phyloP scores from a whole-genome alignment of 345 rosid genomes.

The Rhodamnia argentea region DNA sequence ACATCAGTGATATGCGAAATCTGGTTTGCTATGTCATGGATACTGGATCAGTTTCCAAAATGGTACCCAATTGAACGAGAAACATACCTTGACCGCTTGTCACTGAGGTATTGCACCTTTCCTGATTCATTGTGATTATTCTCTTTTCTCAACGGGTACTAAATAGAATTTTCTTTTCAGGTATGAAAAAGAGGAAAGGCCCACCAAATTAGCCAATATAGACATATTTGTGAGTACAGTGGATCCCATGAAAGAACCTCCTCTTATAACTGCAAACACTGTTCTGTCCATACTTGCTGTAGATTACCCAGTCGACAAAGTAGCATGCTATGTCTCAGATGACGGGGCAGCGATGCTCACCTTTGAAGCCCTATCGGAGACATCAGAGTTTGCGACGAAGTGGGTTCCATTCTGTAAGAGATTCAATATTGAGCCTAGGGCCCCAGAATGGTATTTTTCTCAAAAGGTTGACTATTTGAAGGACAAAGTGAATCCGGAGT shows the following conservation, averaged over 20 bases:
- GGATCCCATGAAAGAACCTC: slow-evolving; percentile 92
- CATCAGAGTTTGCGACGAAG: slow-evolving; percentile 80
- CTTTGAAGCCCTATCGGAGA: slow-evolving; percentile 87
- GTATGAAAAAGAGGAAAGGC: slow-evolving; percentile 74
- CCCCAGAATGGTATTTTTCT: slow-evolving; percentile 87
- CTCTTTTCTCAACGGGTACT: background rate
- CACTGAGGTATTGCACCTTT: slow-evolving; percentile 30
- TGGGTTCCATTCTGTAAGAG: slow-evolving; percentile 96
- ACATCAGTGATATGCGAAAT: slow-evolving; percentile 80
- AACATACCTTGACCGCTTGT: slow-evolving; percentile 78
- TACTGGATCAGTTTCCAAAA: slow-evolving; percentile 85
- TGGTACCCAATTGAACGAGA: slow-evolving; percentile 79
- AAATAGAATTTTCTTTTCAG: slow-evolving; percentile 10
- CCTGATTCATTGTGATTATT: background rate
- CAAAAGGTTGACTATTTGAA: slow-evolving; percentile 69
- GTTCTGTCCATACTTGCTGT: slow-evolving; percentile 88
- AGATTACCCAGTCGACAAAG: slow-evolving; percentile 78
- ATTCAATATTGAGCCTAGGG: slow-evolving; percentile 73
- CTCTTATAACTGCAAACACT: slow-evolving; percentile 88
- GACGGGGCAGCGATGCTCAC: slow-evolving; percentile 98
- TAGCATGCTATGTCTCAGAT: slow-evolving; percentile 90
- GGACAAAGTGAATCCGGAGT: slow-evolving; percentile 60
- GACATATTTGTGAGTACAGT: slow-evolving; percentile 88
- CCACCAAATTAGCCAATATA: slow-evolving; percentile 54
- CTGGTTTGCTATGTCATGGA: slow-evolving; percentile 98